Conservation (phyloP, 768 basidiomycete species). For the Boletus coccyginus region DNA sequence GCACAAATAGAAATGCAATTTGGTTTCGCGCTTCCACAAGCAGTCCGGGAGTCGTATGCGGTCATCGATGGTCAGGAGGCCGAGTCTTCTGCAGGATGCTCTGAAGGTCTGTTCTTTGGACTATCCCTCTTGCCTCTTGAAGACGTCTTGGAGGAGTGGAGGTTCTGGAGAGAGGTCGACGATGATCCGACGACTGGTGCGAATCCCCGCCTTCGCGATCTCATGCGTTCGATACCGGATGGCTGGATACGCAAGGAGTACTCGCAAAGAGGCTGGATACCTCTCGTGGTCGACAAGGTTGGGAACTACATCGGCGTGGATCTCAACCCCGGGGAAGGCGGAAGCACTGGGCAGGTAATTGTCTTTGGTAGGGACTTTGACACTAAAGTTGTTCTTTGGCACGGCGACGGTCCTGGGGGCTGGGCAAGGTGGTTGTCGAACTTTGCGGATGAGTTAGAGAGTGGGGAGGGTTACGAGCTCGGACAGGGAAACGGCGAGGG, state of each 20-base stretch:
- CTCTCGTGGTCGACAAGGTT: constrained; percentile 87
- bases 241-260: constrained; percentile 88
- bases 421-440: constrained; percentile 94
- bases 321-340: constrained; percentile 78
- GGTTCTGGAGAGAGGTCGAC: constrained; percentile 94
- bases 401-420: constrained; percentile 84
- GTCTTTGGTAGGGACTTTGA: constrained; percentile 99
- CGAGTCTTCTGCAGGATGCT: constrained; percentile 81
- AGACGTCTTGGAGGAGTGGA: constrained; percentile 92
- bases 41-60: constrained; percentile 89
- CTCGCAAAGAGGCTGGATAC: constrained; percentile 95
- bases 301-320: constrained; percentile 98
- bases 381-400: constrained; percentile 93
- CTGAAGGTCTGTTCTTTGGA: constrained; percentile 95
- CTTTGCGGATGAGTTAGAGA: constrained; percentile 92
- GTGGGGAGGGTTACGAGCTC: constrained; percentile 83
- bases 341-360: constrained; percentile 87
- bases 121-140: constrained; percentile 89
- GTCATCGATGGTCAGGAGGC: constrained; percentile 92
- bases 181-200: constrained; percentile 82
- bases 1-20: constrained; percentile 81
- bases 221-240: constrained; percentile 88
- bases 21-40: constrained; percentile 77
- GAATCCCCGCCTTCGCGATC: constrained; percentile 64
- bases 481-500: constrained; percentile 55